phyloP scores from a whole-genome alignment of 805 yeast species.

The Torulaspora gathmanii region DNA sequence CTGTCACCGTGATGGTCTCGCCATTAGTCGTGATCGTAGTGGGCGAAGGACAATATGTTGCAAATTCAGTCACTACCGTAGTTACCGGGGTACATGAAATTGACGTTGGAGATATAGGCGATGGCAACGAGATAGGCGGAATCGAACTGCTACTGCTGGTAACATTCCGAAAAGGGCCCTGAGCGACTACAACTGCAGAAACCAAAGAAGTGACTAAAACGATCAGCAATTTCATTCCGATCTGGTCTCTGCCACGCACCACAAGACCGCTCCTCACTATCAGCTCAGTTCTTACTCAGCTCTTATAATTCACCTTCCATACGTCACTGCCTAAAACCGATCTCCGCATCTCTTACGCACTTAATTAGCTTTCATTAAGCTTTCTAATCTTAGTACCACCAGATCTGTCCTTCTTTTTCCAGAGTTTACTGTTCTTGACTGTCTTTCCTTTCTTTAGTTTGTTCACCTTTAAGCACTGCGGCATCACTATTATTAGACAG shows the following conservation, averaged over 20 bases:
- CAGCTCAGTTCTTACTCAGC: too few species aligned
- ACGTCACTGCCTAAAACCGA: not conserved
- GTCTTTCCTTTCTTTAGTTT: not conserved
- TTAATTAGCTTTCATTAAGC: not conserved
- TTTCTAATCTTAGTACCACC: not conserved
- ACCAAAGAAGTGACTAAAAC: slow-evolving; percentile 6
- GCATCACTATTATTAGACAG: not conserved
- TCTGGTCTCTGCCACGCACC: not conserved
- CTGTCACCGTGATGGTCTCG: slow-evolving; percentile 69
- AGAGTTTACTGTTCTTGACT: not conserved
- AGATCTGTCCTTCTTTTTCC: not conserved
- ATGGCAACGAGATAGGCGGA: not conserved
- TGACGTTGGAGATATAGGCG: not conserved
- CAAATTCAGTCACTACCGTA: slow-evolving; percentile 58
- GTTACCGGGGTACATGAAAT: slow-evolving; percentile 29
- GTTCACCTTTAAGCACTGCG: not conserved
- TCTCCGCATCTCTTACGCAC: not conserved
- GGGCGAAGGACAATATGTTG: slow-evolving; percentile 80
- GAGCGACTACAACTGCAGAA: slow-evolving; percentile 11
- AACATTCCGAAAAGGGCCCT: not conserved
- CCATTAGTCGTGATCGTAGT: slow-evolving; percentile 62
- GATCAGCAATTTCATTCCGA: slow-evolving; percentile 13
- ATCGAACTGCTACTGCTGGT: not conserved
- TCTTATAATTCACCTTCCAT: not conserved
- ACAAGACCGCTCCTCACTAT: too few species aligned